A percentile compares a stretch with the other conserved stretches of the same genome.
These are phyloP conservation scores for Clonostachys rosea DNA, from an alignment of 2,329 filamentous ascomycete genomes.

Conservation along the genomic window DNA sequence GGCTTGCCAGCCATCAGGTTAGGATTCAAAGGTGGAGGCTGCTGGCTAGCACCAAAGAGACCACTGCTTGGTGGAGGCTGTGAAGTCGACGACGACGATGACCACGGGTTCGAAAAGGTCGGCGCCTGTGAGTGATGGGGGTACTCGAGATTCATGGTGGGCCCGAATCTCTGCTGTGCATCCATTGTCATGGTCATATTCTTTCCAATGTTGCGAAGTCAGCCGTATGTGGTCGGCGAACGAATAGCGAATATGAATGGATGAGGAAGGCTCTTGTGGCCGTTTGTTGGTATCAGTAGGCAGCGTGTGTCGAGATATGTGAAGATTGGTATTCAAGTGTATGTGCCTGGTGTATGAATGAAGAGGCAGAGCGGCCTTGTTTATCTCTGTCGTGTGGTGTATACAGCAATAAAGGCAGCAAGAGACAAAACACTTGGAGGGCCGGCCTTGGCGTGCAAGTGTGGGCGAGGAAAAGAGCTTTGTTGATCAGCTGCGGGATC, in stretches of 20 bases:
- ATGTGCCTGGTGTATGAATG: background rate
- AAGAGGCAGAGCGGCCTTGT: background rate
- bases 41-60: conserved; percentile 58
- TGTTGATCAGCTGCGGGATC: conserved; percentile 50
- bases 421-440: background rate
- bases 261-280: too few species aligned
- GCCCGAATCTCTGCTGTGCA: conserved; percentile 76
- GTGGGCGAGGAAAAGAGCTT: conserved; percentile 4
- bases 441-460: background rate
- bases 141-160: conserved; percentile 75
- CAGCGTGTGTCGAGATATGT: conserved; percentile 12
- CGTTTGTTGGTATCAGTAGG: background rate
- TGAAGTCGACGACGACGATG: conserved; percentile 45
- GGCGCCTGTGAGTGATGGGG: conserved; percentile 31
- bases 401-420: too few species aligned
- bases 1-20: conserved; percentile 44
- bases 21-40: conserved; percentile 39
- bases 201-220: background rate
- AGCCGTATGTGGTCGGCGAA: background rate
- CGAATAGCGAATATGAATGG: too few species aligned
- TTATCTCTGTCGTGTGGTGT: background rate
- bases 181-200: conserved; percentile 96
- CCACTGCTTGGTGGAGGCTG: conserved; percentile 46
- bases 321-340: background rate
- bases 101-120: conserved; percentile 93